A percentile compares a stretch with the other conserved stretches of the same genome.
phyloP scores from a whole-genome alignment of 2,329 filamentous ascomycete genomes.

The Aspergillus sp. region DNA sequence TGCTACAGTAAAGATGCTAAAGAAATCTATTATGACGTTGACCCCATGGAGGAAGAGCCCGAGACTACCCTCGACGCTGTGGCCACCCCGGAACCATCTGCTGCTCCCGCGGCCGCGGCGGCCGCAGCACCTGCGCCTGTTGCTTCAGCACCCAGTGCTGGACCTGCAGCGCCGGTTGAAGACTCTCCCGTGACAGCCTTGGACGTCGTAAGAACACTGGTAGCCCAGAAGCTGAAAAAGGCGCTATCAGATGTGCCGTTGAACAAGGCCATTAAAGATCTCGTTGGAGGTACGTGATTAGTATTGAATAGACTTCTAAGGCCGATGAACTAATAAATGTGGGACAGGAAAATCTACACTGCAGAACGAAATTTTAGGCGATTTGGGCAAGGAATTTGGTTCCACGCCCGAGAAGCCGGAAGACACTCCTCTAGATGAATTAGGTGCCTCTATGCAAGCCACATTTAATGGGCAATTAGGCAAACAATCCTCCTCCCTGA shows the following conservation, averaged over 20 bases:
- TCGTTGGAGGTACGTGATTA: constrained; percentile 79
- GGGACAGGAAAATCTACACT: constrained; percentile 87
- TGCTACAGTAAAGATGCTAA: constrained; percentile 99
- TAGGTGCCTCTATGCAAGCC: constrained; percentile 91
- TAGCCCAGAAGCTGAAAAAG: constrained; percentile 99
- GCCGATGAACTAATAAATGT: constrained; percentile 3
- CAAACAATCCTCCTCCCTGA: constrained; percentile 90
- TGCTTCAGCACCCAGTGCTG: constrained; percentile 64
- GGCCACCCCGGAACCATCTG: constrained; percentile 38
- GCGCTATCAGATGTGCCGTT: constrained; percentile 81
- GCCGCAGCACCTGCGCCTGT: constrained; percentile 27
- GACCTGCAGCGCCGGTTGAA: constrained; percentile 81
- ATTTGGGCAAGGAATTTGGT: constrained; percentile 96
- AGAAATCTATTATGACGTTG: constrained; percentile 99
- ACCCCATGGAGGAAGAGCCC: constrained; percentile 88
- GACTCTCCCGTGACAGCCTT: constrained; percentile 86
- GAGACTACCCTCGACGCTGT: constrained; percentile 50
- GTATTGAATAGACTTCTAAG: neutral
- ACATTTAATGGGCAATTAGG: constrained; percentile 99
- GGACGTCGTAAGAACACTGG: constrained; percentile 83
- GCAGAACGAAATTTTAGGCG: constrained; percentile 97
- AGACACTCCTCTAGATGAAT: constrained; percentile 92
- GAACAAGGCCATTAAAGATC: constrained; percentile 96
- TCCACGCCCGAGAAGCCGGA: constrained; percentile 98
- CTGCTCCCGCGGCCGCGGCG: constrained; percentile 48